Base-by-base conservation (phyloP, 176 grass and related monocot genomes). In the Ananas comosus region DNA sequence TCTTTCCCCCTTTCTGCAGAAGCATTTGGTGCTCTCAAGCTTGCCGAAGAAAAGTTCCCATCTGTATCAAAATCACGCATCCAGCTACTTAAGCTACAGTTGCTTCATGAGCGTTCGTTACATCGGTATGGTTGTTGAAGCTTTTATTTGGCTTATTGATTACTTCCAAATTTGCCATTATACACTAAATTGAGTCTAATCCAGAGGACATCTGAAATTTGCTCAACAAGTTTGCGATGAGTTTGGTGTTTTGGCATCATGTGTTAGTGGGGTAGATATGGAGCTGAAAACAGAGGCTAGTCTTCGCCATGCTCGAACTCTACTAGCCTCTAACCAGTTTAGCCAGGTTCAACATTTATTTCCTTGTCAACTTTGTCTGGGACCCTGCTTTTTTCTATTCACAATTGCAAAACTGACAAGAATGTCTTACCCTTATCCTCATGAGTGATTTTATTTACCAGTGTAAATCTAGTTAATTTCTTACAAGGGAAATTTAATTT, bases 321-420 rank as follows among this genome's bases (percentile, higher is more conserved):
- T 99, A 58, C 94, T 99, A 80, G 84, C 89, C 69, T 85, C 89
- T 57, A 93, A 99, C 69, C 89, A 93, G 49, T 99, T 86, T 81
- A 81, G 65, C 75, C 81, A 93, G 87, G 94, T 97, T 79, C 42
- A 50, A n/a, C n/a, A 70, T 79, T 82, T 59, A 16, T 50, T 76
- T 81, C 2, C 53, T 71, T 66, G 9, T 23, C 54, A 24, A 18
- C 13, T 79, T 51, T 53, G 71, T 49, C 63, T 63, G 29, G 27
- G 69, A 22, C 24, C 63, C 48, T 48, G 29, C 49, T 51, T 74
- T 24, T 11, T 76, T 11, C 1, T 64, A 61, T 19, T 10, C 56
- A 61, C 53, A 3, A 7, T 56, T 14, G 14, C 13, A 12, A 33
- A 68, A 57, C 51, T 10, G 14, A 42, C 18, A 16, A 57, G 28